Base-by-base conservation (phyloP, 192 early-diverging fungal genomes). In the Entomortierella chlamydospora region DNA sequence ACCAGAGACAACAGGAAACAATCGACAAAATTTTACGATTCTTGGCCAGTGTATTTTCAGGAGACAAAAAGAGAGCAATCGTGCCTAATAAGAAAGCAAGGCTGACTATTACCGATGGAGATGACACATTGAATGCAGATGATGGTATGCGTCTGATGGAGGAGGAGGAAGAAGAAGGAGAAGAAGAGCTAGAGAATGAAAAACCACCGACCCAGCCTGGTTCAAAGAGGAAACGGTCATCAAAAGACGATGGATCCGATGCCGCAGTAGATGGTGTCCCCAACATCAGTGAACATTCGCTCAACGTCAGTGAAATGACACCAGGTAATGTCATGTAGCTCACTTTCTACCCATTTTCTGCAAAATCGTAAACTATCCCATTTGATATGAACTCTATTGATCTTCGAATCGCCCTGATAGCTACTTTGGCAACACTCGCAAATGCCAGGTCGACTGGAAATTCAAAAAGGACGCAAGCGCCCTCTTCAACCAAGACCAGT, bases 1-100 rank as follows among this genome's bases (percentile, higher is more conserved):
- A 96, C 81, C 90, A 91, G 41, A 79, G 91, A 43, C 96, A 98
- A 74, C 96, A 98, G 73, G 90, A 90, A 17, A 95, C 91, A 3
- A 97, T 99, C 31, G 93, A 97, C 83, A 97, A 96, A 80, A 97
- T 99, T 59, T 61, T 99, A 64, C 76, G 90, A 10, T 99, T 99
- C 82, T 79, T 99, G 76, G 95, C 96, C 1, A 89, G 93, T 0
- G 90, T 98, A 28, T 97, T 95, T 70, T 87, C 92, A 10, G 65
- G 73, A 30, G 88, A 90, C 10, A 80, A 82, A 54, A 88, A 87
- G 60, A 49, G 83, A n/a, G 73, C 81, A 15, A 73, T 85, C 23
- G 82, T 87, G 28, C 86, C 85, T 12, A 81, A 81, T 54, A 88
- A 88, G 66, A 77, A 77, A 13, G 58, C 66, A 12, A 39, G 73